Base-by-base conservation (phyloP, 1,284 basidiomycete species). In the Irpex lacteus region DNA sequence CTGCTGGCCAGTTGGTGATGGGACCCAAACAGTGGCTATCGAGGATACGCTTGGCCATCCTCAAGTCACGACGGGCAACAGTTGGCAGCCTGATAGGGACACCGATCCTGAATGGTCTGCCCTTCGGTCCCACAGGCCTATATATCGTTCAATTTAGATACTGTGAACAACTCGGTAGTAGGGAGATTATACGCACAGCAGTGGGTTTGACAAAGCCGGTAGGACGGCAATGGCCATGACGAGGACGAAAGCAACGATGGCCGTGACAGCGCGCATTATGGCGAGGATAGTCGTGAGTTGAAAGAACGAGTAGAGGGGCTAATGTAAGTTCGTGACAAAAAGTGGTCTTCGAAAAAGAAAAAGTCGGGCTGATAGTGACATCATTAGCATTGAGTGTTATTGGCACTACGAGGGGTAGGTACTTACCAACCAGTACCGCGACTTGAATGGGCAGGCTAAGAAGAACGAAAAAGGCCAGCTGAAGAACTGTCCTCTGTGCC, bases 381-480 rank as follows among this genome's bases (percentile, higher is more conserved):
- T 38, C 13, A 11, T 34, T 40, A 18, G 21, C 18, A 18, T n/a
- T 54, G 56, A 34, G 38, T n/a, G 15, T 21, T 26, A 34, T 47
- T 44, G 9, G 52, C 32, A 57, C 15, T 5, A 36, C 15, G 9
- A 32, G 11, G 21, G 53, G 21, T 32, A 15, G 13, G 53, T n/a
- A 60, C 62, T 21, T 32, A 63, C 63, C 60, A 63, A 60, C 63
- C 63, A 59, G 63, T 60, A 63, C 63, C 63, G 9, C 52, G 52
- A 60, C 63, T 56, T 11, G 53, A 50, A 50, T 57, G 55, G 18
- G 13, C 26, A n/a, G 21, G 26, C 44, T 53, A 47, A 44, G 60
- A 60, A 59, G 61, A 58, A 34, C 52, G 40, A 21, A 53, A 53
- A 53, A 63, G 59, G 18, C 63, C 59, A 63, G 63, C 63, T 63